Conservation (phyloP, 2,329 filamentous ascomycete species). For the Colletotrichum brevisporum region DNA sequence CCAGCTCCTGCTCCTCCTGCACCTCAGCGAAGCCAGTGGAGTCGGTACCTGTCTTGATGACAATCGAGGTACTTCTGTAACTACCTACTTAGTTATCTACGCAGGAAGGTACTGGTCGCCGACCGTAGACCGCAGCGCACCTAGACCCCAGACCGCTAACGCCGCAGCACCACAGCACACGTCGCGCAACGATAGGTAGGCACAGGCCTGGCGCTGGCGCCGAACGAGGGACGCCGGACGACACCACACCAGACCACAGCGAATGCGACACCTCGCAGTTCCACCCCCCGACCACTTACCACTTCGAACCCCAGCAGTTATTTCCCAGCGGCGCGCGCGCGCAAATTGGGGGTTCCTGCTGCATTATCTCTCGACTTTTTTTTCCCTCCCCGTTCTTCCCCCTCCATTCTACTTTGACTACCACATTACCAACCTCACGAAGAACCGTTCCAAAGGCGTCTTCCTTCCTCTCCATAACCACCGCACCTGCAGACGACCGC, state of each 20-base stretch:
- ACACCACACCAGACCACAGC: constrained; percentile 3
- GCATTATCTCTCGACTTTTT: constrained; percentile 31
- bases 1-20: not conserved
- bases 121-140: constrained; percentile 3
- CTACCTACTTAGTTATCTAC: too few relatives aligned
- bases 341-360: constrained; percentile 31
- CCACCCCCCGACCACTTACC: constrained; percentile 17
- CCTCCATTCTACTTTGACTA: not conserved
- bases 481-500: not conserved
- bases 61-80: too few relatives aligned
- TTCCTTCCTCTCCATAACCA: not conserved
- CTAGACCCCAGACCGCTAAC: constrained; percentile 14
- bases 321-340: constrained; percentile 24
- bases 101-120: not conserved
- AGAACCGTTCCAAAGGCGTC: not conserved
- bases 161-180: constrained; percentile 20
- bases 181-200: constrained; percentile 19
- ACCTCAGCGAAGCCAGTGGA: constrained; percentile 10
- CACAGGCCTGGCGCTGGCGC: constrained; percentile 14
- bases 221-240: constrained; percentile 1
- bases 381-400: constrained; percentile 6
- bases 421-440: not conserved
- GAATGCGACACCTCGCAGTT: constrained; percentile 10
- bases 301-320: constrained; percentile 28
- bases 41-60: too few relatives aligned